Evolutionary conservation across 257 asterid species (phyloP).

Genomic region (Solanum gracilifrons): DNA sequence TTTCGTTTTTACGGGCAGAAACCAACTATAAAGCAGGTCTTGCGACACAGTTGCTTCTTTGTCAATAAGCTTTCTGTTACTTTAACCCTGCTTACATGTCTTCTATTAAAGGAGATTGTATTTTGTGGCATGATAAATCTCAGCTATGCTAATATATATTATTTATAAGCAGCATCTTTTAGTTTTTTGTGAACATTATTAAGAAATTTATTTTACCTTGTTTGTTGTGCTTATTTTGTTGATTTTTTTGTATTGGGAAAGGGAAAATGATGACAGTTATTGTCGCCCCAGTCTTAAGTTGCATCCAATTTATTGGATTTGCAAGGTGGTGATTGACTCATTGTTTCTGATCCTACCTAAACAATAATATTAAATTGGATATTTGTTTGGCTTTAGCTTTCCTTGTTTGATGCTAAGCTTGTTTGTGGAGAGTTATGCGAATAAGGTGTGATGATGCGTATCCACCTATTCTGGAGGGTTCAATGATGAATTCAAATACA

Average conservation of each 20-base stretch:
- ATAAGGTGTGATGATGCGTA: conserved; percentile 25
- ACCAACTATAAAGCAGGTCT: conserved; percentile 29
- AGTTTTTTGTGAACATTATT: neutral
- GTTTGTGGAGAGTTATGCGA: neutral
- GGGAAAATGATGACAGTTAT: conserved; percentile 20
- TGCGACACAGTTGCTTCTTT: conserved; percentile 54
- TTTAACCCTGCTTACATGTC: conserved; percentile 12
- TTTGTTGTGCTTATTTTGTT: neutral
- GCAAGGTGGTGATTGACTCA: conserved; percentile 34
- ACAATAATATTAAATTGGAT: neutral
- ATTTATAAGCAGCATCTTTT: neutral
- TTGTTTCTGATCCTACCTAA: conserved; percentile 14
- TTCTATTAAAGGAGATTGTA: neutral
- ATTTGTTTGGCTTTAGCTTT: neutral
- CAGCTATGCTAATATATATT: neutral
- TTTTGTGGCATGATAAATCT: neutral
- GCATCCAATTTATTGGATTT: conserved; percentile 3
- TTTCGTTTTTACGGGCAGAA: conserved; percentile 47
- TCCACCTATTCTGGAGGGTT: conserved; percentile 41
- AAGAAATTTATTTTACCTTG: neutral
- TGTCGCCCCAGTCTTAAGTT: conserved; percentile 48
- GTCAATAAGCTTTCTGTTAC: conserved; percentile 31
- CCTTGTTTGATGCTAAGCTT: neutral
- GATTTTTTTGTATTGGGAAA: neutral
- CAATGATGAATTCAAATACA: conserved; percentile 49